These are phyloP conservation scores for Yamadazyma atlantica DNA, from an alignment of 1,139 yeast genomes.

Conservation along the genomic window DNA sequence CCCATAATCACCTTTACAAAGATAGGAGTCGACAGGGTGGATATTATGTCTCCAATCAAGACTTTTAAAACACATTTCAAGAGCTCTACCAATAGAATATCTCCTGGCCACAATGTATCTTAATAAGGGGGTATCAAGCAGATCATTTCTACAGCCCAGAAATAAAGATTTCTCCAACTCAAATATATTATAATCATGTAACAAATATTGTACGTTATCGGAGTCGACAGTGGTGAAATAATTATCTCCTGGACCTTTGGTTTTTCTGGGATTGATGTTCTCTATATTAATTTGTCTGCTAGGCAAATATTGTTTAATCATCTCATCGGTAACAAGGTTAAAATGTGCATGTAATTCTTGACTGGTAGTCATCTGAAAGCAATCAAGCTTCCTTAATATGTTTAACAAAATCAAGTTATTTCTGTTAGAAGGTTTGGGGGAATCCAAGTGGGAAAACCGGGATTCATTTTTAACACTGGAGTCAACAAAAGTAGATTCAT, in stretches of 20 bases:
- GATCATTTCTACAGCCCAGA: constrained; percentile 63
- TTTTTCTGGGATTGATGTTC: neutral
- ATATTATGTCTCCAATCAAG: constrained; percentile 67
- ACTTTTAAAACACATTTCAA: constrained; percentile 66
- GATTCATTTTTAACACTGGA: constrained; percentile 12
- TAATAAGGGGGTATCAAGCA: constrained; percentile 67
- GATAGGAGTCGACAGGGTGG: constrained; percentile 54
- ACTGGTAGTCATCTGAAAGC: constrained; percentile 3
- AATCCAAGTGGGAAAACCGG: constrained; percentile 6
- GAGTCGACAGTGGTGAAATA: constrained; percentile 6
- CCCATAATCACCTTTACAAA: constrained; percentile 58
- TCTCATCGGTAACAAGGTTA: neutral
- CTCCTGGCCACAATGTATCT: constrained; percentile 75
- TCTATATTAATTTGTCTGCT: constrained; percentile 1
- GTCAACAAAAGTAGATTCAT: constrained; percentile 11
- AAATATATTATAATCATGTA: constrained; percentile 4
- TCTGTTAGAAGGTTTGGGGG: constrained; percentile 9
- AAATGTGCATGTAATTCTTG: constrained; percentile 4
- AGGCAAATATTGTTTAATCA: constrained; percentile 1
- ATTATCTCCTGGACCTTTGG: neutral
- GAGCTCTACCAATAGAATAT: constrained; percentile 61
- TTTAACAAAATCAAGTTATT: constrained; percentile 14
- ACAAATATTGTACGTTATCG: neutral
- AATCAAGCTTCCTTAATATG: constrained; percentile 6
- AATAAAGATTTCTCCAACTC: constrained; percentile 30